Conservation (phyloP, 2,329 filamentous ascomycete genomes). For the Coniochaeta ligniaria region DNA sequence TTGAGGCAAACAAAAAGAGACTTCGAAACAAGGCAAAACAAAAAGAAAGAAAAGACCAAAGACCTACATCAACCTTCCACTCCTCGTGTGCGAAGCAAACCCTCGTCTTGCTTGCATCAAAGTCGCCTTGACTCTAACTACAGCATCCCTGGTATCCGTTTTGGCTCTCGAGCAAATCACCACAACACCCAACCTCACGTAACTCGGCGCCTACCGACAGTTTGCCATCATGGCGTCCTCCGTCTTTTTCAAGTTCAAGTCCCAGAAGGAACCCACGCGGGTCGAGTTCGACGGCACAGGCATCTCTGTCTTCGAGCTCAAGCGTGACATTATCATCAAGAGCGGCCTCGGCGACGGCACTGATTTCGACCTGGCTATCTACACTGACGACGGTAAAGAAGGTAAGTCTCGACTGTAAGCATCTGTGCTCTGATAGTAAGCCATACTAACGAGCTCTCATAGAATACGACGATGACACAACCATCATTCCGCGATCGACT, state of each 20-base stretch:
- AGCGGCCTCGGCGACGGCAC: conserved; percentile 91
- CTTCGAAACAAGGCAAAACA: conserved; percentile 11
- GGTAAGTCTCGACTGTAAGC: conserved; percentile 46
- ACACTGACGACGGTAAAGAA: conserved; percentile 85
- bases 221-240: conserved; percentile 78
- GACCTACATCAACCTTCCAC: conserved; percentile 5
- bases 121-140: conserved; percentile 1
- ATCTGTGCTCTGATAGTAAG: neutral
- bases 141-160: neutral
- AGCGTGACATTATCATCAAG: conserved; percentile 95
- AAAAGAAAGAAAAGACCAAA: conserved; percentile 21
- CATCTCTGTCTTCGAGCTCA: conserved; percentile 97
- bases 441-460: conserved; percentile 19
- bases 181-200: neutral
- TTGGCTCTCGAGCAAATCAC: neutral
- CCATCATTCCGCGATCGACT: conserved; percentile 92
- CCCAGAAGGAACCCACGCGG: conserved; percentile 87
- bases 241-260: conserved; percentile 99
- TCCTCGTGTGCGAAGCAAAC: conserved; percentile 1
- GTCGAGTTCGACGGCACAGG: conserved; percentile 96
- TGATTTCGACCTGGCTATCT: conserved; percentile 93
- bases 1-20: conserved; percentile 19
- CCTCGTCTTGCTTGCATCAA: neutral
- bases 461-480: conserved; percentile 98
- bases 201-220: neutral